A percentile compares a stretch with the other conserved stretches of the same genome.
Evolutionary conservation across 2,329 filamentous ascomycete genomes (phyloP).

Genomic region (Anthostomella pinea): DNA sequence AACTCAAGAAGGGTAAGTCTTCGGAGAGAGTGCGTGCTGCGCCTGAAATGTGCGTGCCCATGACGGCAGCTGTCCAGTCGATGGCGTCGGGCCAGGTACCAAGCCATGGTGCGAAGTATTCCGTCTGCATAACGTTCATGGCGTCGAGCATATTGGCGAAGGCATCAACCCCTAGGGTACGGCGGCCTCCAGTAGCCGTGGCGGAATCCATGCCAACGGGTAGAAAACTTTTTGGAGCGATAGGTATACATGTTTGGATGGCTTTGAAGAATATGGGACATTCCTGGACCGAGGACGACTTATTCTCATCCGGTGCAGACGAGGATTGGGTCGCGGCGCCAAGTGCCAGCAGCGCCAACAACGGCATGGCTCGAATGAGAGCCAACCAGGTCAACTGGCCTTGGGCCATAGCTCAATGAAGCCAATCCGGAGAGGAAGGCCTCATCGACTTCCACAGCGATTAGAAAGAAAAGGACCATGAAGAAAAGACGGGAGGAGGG

Average conservation of each 20-base stretch:
- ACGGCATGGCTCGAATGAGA: no score
- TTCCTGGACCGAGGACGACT: constrained; percentile 12
- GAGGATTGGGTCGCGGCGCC: no score
- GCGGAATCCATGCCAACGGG: constrained; percentile 11
- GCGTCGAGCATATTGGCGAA: constrained; percentile 58
- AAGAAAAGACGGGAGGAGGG: no score
- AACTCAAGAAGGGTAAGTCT: constrained; percentile 43
- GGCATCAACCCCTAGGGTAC: constrained; percentile 23
- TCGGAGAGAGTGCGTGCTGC: constrained; percentile 68
- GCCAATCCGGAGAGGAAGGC: no score
- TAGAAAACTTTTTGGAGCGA: constrained; percentile 25
- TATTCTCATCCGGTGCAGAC: no score
- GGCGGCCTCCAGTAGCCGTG: constrained; percentile 4
- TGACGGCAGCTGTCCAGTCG: constrained; percentile 90
- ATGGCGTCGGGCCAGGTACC: constrained; percentile 84
- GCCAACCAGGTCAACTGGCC: no score
- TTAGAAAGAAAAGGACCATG: no score
- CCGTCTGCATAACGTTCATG: constrained; percentile 71
- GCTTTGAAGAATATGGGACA: constrained; percentile 23
- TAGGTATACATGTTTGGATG: constrained; percentile 21
- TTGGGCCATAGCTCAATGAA: no score
- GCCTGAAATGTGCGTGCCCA: constrained; percentile 75
- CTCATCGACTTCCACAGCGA: no score
- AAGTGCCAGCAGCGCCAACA: no score
- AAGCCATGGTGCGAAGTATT: constrained; percentile 73